Conservation (phyloP, 306 rosid genomes). For the Quillaja saponaria region DNA sequence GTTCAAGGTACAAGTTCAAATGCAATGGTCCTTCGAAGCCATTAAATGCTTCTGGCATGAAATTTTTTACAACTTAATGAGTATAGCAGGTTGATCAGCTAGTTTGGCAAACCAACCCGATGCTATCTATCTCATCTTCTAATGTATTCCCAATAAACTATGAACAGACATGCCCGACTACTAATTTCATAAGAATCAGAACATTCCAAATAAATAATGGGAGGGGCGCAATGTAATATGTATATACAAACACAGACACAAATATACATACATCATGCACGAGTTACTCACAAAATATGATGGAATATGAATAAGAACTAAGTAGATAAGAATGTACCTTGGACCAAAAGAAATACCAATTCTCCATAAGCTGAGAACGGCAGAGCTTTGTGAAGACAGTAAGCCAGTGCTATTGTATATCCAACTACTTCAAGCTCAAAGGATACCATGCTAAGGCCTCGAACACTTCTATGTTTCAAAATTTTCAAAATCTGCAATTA, state of each 20-base stretch:
- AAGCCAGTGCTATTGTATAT: constrained; percentile 83
- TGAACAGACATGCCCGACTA: not conserved
- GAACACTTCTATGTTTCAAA: constrained; percentile 65
- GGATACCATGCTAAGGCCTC: constrained; percentile 81
- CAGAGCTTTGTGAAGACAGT: constrained; percentile 89
- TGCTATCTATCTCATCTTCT: not conserved
- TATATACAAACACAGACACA: not conserved
- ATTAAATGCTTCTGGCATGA: not conserved
- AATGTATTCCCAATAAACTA: not conserved
- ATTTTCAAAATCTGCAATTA: constrained; percentile 70
- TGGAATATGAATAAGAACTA: not conserved
- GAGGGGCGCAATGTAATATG: not conserved
- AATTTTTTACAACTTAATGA: constrained; percentile 10
- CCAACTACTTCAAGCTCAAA: constrained; percentile 91
- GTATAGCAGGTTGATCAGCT: not conserved
- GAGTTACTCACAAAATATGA: too few species aligned
- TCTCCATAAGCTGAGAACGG: constrained; percentile 96
- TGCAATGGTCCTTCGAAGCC: not conserved
- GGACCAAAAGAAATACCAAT: constrained; percentile 76
- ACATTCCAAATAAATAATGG: too few species aligned
- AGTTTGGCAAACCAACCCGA: not conserved
- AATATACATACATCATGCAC: too few species aligned
- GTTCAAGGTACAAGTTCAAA: constrained; percentile 19
- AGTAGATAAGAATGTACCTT: constrained; percentile 44
- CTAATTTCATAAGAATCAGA: not conserved